Percentiles rank a stretch among this genome's conserved stretches.
These are phyloP conservation scores for Rutidosis leptorrhynchoides DNA, from an alignment of 129 eudicot species.

Conservation along the genomic window DNA sequence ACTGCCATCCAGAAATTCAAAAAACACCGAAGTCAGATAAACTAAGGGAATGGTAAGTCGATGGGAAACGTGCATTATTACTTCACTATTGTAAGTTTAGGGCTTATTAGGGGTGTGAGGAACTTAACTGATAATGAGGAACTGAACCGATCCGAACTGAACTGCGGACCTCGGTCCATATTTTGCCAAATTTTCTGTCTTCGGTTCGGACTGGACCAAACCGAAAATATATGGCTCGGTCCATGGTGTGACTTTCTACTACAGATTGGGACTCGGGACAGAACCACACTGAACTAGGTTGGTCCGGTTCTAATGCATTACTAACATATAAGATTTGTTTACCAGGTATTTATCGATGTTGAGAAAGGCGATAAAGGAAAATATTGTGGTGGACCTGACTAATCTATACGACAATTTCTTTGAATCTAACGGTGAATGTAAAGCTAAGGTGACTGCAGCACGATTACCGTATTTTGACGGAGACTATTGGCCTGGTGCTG, in stretches of 20 bases:
- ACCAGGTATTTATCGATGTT: slow-evolving; percentile 90
- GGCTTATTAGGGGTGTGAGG: too few species aligned
- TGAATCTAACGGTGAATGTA: slow-evolving; percentile 75
- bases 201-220: too few species aligned
- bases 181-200: too few species aligned
- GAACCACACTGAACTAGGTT: too few species aligned
- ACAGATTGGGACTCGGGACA: too few species aligned
- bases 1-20: slow-evolving; percentile 98
- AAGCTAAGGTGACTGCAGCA: slow-evolving; percentile 92
- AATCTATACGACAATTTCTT: slow-evolving; percentile 91
- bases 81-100: background rate
- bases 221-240: too few species aligned
- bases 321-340: slow-evolving; percentile 8
- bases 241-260: too few species aligned
- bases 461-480: slow-evolving; percentile 98
- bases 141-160: too few species aligned
- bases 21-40: slow-evolving; percentile 98
- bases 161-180: too few species aligned
- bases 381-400: slow-evolving; percentile 77
- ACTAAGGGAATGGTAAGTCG: slow-evolving; percentile 87
- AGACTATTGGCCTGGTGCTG: slow-evolving; percentile 99
- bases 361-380: slow-evolving; percentile 81
- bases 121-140: too few species aligned
- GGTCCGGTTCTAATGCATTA: too few species aligned
- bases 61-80: slow-evolving; percentile 1